Percentiles rank a stretch among this genome's conserved stretches.
Evolutionary conservation across 169 alveolate genomes (phyloP).

Genomic region (Plasmodium chabaudi): DNA sequence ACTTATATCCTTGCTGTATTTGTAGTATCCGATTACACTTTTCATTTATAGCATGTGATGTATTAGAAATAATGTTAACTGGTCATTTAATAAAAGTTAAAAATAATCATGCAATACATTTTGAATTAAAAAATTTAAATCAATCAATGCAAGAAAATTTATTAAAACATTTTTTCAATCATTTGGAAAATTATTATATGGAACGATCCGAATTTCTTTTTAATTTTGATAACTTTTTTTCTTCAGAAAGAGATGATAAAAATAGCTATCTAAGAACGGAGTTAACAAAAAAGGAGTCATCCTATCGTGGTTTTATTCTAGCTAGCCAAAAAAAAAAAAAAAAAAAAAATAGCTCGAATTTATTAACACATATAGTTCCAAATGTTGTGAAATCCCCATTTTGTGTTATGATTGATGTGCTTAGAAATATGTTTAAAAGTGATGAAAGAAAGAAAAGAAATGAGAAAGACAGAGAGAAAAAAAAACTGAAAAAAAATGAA

Average conservation of each 20-base stretch:
- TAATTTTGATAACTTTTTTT: slow-evolving; percentile 11
- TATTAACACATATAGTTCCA: neutral
- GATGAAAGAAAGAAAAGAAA: neutral
- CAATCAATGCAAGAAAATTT: slow-evolving; percentile 50
- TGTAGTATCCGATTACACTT: slow-evolving; percentile 37
- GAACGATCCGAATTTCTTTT: slow-evolving; percentile 34
- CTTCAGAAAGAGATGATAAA: slow-evolving; percentile 12
- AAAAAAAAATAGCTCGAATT: neutral
- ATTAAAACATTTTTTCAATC: slow-evolving; percentile 63
- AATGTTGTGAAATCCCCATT: neutral
- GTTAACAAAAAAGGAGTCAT: neutral
- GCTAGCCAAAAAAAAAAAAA: slow-evolving; percentile 1
- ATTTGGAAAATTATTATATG: slow-evolving; percentile 69
- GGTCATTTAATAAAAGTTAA: slow-evolving; percentile 72
- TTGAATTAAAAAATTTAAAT: slow-evolving; percentile 47
- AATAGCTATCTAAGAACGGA: neutral
- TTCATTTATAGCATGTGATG: slow-evolving; percentile 39
- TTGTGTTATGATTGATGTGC: neutral
- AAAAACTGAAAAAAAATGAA: too few relatives aligned
- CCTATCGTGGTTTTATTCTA: slow-evolving; percentile 17
- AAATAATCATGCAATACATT: slow-evolving; percentile 43
- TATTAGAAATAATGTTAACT: slow-evolving; percentile 66
- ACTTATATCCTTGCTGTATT: slow-evolving; percentile 61
- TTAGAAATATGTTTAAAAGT: neutral
- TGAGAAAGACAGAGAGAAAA: neutral